Conservation (phyloP, 768 basidiomycete genomes). For the Tricholoma bakamatsutake region DNA sequence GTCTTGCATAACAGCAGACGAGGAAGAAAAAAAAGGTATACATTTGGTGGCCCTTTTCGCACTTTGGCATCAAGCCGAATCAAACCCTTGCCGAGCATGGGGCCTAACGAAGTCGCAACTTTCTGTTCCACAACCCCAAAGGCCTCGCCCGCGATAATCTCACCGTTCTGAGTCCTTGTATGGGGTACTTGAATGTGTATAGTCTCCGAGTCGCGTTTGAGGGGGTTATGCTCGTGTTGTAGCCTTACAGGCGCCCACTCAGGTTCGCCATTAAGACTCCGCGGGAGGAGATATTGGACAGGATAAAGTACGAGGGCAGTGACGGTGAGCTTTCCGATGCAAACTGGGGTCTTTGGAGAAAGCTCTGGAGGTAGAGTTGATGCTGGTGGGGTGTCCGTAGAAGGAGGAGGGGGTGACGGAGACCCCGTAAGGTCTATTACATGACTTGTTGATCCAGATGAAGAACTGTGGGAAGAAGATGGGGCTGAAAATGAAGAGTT, state of each 20-base stretch:
- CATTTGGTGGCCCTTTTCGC: slow-evolving; percentile 55
- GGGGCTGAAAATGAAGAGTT: slow-evolving; percentile 15
- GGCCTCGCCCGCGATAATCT: slow-evolving; percentile 50
- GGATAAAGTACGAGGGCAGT: slow-evolving; percentile 86
- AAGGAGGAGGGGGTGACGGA: slow-evolving; percentile 48
- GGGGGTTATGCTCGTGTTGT: slow-evolving; percentile 61
- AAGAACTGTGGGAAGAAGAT: slow-evolving; percentile 12
- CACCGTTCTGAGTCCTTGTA: slow-evolving; percentile 44
- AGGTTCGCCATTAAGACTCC: slow-evolving; percentile 36
- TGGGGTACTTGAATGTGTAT: slow-evolving; percentile 73
- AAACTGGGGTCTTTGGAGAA: slow-evolving; percentile 78
- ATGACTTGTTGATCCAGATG: slow-evolving; percentile 32
- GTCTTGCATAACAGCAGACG: slow-evolving; percentile 10
- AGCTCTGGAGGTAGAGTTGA: slow-evolving; percentile 47
- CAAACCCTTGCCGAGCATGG: slow-evolving; percentile 80
- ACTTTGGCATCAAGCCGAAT: slow-evolving; percentile 78
- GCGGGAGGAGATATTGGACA: slow-evolving; percentile 54
- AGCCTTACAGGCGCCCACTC: slow-evolving; percentile 71
- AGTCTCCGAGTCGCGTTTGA: slow-evolving; percentile 57
- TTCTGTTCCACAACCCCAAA: slow-evolving; percentile 88
- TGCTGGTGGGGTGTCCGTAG: slow-evolving; percentile 19
- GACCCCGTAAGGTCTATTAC: slow-evolving; percentile 75
- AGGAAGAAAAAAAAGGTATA: slow-evolving; percentile 22
- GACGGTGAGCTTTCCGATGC: slow-evolving; percentile 79
- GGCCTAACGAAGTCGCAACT: slow-evolving; percentile 71